These are phyloP conservation scores for Trichophyton simii DNA, from an alignment of 2,329 filamentous ascomycete genomes.

Conservation along the genomic window DNA sequence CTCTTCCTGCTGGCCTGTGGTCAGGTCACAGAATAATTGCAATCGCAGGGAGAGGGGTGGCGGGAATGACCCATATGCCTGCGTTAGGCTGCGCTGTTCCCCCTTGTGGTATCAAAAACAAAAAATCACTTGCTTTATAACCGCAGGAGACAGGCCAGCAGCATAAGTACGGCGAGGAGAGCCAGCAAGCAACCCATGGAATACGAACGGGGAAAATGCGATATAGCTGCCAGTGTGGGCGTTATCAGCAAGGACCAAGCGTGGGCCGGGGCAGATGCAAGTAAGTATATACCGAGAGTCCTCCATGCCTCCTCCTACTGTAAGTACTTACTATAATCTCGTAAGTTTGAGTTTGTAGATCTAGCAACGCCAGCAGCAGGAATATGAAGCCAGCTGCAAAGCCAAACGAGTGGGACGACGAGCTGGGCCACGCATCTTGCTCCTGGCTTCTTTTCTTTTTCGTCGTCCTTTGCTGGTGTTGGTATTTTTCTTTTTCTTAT, in stretches of 20 bases:
- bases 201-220: background rate
- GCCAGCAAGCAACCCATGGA: background rate
- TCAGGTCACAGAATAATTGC: background rate
- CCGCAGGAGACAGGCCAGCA: background rate
- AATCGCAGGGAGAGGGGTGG: constrained; percentile 1
- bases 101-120: background rate
- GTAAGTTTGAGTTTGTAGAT: constrained; percentile 4
- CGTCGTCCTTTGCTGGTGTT: background rate
- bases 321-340: background rate
- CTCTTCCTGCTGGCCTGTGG: background rate
- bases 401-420: constrained; percentile 6
- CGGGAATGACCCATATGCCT: background rate
- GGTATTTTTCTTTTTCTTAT: too few relatives aligned
- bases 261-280: background rate
- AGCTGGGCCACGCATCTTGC: background rate
- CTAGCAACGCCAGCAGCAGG: background rate
- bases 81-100: background rate
- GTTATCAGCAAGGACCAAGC: constrained; percentile 1
- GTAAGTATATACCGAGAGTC: background rate
- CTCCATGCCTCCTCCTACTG: background rate
- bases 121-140: background rate
- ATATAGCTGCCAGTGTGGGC: background rate
- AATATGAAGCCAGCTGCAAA: background rate
- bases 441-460: background rate
- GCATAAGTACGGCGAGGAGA: too few relatives aligned